phyloP scores from a whole-genome alignment of 495 filamentous ascomycete genomes.

The Ascodesmis nigricans region DNA sequence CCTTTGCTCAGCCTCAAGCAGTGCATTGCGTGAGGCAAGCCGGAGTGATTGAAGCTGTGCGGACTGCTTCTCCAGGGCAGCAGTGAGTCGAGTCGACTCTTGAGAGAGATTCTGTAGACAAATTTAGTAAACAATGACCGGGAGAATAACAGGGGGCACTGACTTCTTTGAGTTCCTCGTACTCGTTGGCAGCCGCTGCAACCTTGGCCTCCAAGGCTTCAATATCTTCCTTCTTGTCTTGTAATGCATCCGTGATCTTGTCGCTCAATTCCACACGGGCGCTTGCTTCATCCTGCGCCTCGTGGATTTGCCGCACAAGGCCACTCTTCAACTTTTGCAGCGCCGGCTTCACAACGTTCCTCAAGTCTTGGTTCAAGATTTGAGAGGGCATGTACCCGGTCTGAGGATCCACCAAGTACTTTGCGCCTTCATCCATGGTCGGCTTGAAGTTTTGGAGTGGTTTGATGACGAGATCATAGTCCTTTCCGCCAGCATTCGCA shows the following conservation, averaged over 20 bases:
- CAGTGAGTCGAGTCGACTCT: neutral
- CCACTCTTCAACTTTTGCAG: constrained; percentile 64
- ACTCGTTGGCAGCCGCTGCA: constrained; percentile 71
- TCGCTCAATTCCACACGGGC: constrained; percentile 79
- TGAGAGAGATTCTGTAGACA: neutral
- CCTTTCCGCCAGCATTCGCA: constrained; percentile 56
- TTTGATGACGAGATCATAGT: constrained; percentile 62
- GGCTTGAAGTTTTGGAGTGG: constrained; percentile 33
- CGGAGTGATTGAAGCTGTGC: constrained; percentile 1
- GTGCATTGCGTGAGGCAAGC: neutral
- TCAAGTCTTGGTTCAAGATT: constrained; percentile 65
- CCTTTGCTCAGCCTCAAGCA: constrained; percentile 1
- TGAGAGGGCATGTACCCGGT: constrained; percentile 80
- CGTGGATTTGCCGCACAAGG: constrained; percentile 62
- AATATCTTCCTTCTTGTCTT: constrained; percentile 79
- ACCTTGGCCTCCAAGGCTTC: constrained; percentile 75
- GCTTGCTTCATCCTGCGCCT: constrained; percentile 65
- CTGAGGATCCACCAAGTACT: constrained; percentile 49
- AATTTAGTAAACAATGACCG: neutral
- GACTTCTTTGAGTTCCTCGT: constrained; percentile 75
- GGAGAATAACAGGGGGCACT: constrained; percentile 32
- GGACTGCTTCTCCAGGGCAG: constrained; percentile 4
- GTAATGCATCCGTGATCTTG: constrained; percentile 78
- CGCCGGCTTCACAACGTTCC: constrained; percentile 54
- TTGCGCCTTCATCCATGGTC: constrained; percentile 26